Evolutionary conservation across 352 stramenopile species (phyloP), one percentile per base, ranked within the genome.

Genomic region (Phytophthora pisi): DNA sequence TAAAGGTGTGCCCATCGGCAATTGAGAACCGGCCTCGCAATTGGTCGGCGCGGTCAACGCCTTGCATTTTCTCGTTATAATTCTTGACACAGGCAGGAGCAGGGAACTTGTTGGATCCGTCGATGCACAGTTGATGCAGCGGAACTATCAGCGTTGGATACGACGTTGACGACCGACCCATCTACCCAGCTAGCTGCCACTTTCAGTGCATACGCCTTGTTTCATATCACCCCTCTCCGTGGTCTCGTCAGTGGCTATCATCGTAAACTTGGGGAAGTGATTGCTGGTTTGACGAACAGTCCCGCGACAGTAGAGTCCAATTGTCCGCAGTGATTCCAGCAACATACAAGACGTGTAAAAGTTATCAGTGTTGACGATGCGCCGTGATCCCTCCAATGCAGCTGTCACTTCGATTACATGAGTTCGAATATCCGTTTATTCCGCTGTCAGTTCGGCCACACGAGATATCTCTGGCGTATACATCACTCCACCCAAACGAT

Each of bases 271-370:
- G 0, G 62, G 62, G 36, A 78, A 78, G 43, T 72, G 66, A 40
- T 70, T 66, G 56, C 54, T 67, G 20, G 20, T 20, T 20, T 10
- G 31, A 50, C 1, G 10, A 23, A 73, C 51, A 0, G 64, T 75
- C 24, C 64, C 64, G 20, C 64, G 30, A 9, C 61, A 51, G 26
- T 68, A 72, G 5, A 77, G 20, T 9, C 61, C 61, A 5, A 70
- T 66, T 8, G 65, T 20, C 40, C 72, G 23, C 1, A 80, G 40
- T 4, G 34, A 53, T 24, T 71, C 47, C 2, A 80, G 43, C 3
- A 80, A 46, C 26, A 69, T 52, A 24, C 72, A 60, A 3, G 61
- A 77, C 7, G 64, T 77, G 45, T 77, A 80, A 38, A 61, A 79
- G 57, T 76, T 74, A 13, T 42, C 36, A 4, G 36, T 42, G 36